These are phyloP conservation scores for Chaetoceros muelleri DNA, from an alignment of 108 stramenopile genomes.

Conservation along the genomic window DNA sequence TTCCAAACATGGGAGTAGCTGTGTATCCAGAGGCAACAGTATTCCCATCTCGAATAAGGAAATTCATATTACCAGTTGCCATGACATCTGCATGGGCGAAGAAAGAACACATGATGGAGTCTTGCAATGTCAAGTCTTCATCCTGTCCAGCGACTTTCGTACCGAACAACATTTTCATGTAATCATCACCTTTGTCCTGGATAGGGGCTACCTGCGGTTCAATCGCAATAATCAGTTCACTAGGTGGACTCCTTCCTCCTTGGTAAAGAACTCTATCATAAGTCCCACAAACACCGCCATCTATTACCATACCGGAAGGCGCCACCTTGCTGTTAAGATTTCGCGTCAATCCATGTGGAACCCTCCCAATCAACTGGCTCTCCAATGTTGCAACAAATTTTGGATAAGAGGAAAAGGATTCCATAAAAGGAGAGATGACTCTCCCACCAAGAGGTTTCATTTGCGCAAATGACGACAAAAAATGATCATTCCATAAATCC, in stretches of 20 bases:
- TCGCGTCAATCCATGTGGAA: not conserved
- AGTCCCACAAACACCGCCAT: constrained; percentile 17
- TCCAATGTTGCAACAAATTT: constrained; percentile 54
- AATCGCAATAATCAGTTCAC: constrained; percentile 38
- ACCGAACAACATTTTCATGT: not conserved
- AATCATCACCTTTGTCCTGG: not conserved
- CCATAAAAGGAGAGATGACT: constrained; percentile 41
- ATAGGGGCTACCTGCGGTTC: constrained; percentile 23
- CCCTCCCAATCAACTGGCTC: constrained; percentile 30
- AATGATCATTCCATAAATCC: constrained; percentile 75
- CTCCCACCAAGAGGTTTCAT: constrained; percentile 18
- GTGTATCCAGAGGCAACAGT: constrained; percentile 23
- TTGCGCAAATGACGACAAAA: constrained; percentile 15
- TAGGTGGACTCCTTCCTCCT: constrained; percentile 11
- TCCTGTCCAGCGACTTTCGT: constrained; percentile 4
- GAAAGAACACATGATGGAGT: constrained; percentile 52
- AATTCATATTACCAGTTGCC: constrained; percentile 28
- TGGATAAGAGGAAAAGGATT: constrained; percentile 48
- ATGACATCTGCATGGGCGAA: constrained; percentile 75
- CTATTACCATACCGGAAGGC: constrained; percentile 4
- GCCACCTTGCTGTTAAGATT: not conserved
- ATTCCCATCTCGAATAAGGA: not conserved
- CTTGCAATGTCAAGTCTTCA: constrained; percentile 27
- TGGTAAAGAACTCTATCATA: constrained; percentile 45
- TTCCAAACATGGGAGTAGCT: constrained; percentile 21